These are phyloP conservation scores for Sporothrix curviconia DNA, from an alignment of 2,329 filamentous ascomycete genomes.

Conservation along the genomic window DNA sequence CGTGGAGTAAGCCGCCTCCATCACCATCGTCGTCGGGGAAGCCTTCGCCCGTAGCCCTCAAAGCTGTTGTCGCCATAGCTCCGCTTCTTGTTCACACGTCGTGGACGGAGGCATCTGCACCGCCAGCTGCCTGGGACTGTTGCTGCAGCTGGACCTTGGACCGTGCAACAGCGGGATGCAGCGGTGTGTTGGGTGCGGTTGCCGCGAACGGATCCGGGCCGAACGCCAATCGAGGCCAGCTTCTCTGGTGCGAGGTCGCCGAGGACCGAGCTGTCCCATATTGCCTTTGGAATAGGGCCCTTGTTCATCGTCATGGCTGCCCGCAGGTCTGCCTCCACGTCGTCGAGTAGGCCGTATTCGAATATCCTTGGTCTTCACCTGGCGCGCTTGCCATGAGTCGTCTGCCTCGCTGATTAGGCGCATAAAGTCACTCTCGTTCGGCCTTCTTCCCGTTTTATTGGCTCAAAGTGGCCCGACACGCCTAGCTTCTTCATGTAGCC, in stretches of 20 bases:
- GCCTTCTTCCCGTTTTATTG: constrained; percentile 48
- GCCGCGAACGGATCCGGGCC: constrained; percentile 38
- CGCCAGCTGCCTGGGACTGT: constrained; percentile 29
- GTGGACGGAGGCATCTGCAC: constrained; percentile 50
- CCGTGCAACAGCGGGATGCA: constrained; percentile 30
- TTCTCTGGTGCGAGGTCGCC: constrained; percentile 46
- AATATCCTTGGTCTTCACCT: constrained; percentile 50
- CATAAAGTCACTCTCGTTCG: constrained; percentile 47
- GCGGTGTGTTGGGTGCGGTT: constrained; percentile 49
- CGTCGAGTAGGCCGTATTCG: constrained; percentile 43
- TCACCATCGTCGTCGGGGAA: constrained; percentile 61
- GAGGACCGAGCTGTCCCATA: constrained; percentile 53
- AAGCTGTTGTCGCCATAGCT: constrained; percentile 69
- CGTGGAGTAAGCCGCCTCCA: constrained; percentile 56
- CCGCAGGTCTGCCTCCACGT: constrained; percentile 38
- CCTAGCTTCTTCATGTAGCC: constrained; percentile 60
- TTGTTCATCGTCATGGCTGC: constrained; percentile 52
- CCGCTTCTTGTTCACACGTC: constrained; percentile 64
- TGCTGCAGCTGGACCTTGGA: constrained; percentile 31
- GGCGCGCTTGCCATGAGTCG: constrained; percentile 50
- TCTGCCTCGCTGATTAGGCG: constrained; percentile 46
- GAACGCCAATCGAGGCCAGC: constrained; percentile 30
- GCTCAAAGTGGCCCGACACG: constrained; percentile 56
- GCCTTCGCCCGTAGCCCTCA: constrained; percentile 66
- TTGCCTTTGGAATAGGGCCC: constrained; percentile 46